Conservation (phyloP, 805 yeast genomes). For the Zygoascus ofunaensis region DNA sequence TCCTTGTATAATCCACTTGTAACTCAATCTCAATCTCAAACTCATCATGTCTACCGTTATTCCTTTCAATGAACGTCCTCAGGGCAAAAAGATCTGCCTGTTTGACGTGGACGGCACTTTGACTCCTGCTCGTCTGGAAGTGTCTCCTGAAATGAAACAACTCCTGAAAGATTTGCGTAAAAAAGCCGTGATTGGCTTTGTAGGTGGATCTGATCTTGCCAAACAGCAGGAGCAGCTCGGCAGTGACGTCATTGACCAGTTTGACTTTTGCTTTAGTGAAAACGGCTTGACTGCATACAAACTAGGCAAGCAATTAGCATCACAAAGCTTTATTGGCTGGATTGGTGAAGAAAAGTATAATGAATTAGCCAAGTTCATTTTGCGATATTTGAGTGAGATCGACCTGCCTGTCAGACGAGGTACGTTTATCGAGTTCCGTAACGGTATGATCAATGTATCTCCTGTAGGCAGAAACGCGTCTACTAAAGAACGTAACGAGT, state of each 20-base stretch:
- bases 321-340: slow-evolving; percentile 92
- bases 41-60: slow-evolving; percentile 34
- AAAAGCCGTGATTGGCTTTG: slow-evolving; percentile 93
- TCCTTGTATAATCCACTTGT: too few species aligned
- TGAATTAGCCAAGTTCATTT: slow-evolving; percentile 74
- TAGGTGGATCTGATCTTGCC: slow-evolving; percentile 91
- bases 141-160: slow-evolving; percentile 58
- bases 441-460: slow-evolving; percentile 97
- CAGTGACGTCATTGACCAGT: slow-evolving; percentile 57
- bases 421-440: slow-evolving; percentile 96
- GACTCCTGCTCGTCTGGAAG: slow-evolving; percentile 85
- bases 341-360: slow-evolving; percentile 93
- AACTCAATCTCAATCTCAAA: too few species aligned
- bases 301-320: slow-evolving; percentile 75
- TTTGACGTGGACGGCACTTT: slow-evolving; percentile 98
- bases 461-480: slow-evolving; percentile 99
- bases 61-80: slow-evolving; percentile 65
- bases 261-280: slow-evolving; percentile 95
- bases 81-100: slow-evolving; percentile 65
- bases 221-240: slow-evolving; percentile 98
- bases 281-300: slow-evolving; percentile 98
- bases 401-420: slow-evolving; percentile 98
- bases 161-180: slow-evolving; percentile 68
- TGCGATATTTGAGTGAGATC: slow-evolving; percentile 72
- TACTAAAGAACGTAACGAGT: slow-evolving; percentile 86